Percentiles rank a stretch among this genome's conserved stretches.
Conservation (phyloP, 2,329 filamentous ascomycete genomes). For the Helotiales sp. region DNA sequence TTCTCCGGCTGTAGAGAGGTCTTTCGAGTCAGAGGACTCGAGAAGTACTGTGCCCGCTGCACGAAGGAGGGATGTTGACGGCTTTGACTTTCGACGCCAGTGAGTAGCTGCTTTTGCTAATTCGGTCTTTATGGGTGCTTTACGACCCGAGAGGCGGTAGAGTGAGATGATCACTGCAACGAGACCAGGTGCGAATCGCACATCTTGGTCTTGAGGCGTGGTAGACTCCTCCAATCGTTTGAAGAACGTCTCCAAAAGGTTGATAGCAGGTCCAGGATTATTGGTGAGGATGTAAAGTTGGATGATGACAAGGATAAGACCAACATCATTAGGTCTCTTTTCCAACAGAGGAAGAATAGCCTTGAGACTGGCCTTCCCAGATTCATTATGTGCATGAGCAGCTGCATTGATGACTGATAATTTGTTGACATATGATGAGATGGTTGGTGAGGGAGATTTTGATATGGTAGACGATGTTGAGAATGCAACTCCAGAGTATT, state of each 20-base stretch:
- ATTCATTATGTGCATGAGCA: conserved; percentile 64
- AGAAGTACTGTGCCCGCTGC: conserved; percentile 84
- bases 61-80: conserved; percentile 67
- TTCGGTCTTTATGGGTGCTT: conserved; percentile 68
- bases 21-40: conserved; percentile 67
- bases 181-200: conserved; percentile 81
- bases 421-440: conserved; percentile 51
- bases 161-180: conserved; percentile 78
- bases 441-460: conserved; percentile 47
- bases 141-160: conserved; percentile 74
- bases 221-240: conserved; percentile 65
- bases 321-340: conserved; percentile 76
- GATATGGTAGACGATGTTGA: conserved; percentile 47
- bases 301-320: conserved; percentile 74
- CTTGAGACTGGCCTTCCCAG: conserved; percentile 68
- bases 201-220: conserved; percentile 58
- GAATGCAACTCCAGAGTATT: conserved; percentile 60
- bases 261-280: conserved; percentile 72
- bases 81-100: conserved; percentile 68
- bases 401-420: conserved; percentile 71
- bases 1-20: conserved; percentile 70
- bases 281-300: conserved; percentile 76
- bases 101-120: conserved; percentile 77
- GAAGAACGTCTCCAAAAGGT: conserved; percentile 75
- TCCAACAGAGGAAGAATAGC: conserved; percentile 69